phyloP scores from a whole-genome alignment of 805 yeast species.

The Wickerhamiella shivajii region DNA sequence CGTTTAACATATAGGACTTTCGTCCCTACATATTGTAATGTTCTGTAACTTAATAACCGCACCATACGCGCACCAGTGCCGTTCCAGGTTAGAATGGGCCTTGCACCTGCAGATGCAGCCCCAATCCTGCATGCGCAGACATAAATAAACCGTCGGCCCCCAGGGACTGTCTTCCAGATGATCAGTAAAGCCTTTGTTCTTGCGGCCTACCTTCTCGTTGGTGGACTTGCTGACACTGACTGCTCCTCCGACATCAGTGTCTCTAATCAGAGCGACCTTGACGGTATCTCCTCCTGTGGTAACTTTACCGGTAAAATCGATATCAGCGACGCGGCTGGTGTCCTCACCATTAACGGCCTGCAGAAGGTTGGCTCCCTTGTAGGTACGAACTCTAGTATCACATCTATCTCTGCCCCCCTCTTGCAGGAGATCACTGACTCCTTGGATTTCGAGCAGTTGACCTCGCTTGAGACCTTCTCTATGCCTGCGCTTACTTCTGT shows the following conservation, averaged over 20 bases:
- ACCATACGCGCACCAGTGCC: too few species aligned
- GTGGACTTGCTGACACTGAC: constrained; percentile 9
- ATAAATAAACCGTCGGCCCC: too few species aligned
- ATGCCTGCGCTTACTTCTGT: constrained; percentile 71
- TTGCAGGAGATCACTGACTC: constrained; percentile 62
- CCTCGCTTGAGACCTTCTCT: constrained; percentile 50
- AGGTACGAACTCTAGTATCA: constrained; percentile 45
- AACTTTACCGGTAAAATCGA: constrained; percentile 68
- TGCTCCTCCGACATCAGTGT: constrained; percentile 43
- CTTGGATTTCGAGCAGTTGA: constrained; percentile 46
- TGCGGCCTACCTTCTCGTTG: constrained; percentile 12
- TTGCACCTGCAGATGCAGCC: constrained; percentile 7
- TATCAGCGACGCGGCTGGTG: constrained; percentile 49
- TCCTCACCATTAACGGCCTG: constrained; percentile 46
- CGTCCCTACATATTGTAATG: too few species aligned
- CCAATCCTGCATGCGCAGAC: too few species aligned
- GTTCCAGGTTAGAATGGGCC: too few species aligned
- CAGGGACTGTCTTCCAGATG: too few species aligned
- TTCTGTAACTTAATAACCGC: too few species aligned
- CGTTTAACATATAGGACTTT: too few species aligned
- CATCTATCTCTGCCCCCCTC: constrained; percentile 61
- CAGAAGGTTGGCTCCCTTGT: constrained; percentile 63
- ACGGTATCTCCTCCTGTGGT: constrained; percentile 53
- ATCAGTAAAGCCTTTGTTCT: constrained; percentile 11
- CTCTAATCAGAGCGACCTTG: constrained; percentile 67